phyloP scores from a whole-genome alignment of 2,329 filamentous ascomycete genomes.

The Cordyceps javanica region DNA sequence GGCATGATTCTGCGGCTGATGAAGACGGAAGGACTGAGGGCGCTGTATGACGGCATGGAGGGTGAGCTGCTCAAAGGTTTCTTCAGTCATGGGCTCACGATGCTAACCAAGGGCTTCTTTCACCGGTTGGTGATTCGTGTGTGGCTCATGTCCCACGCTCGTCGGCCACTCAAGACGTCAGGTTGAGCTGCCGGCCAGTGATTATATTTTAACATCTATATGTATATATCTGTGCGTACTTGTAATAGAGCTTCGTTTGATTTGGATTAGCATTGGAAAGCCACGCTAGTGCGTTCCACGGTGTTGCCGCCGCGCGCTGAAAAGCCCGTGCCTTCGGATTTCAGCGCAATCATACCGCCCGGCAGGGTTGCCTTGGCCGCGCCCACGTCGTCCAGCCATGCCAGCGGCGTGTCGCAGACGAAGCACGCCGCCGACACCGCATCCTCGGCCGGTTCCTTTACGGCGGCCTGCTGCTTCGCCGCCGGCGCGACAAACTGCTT shows the following conservation, averaged over 20 bases:
- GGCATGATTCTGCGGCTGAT: slow-evolving; percentile 53
- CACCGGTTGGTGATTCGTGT: slow-evolving; percentile 65
- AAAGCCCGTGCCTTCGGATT: slow-evolving; percentile 86
- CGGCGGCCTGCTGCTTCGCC: slow-evolving; percentile 34
- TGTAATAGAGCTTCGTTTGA: not conserved
- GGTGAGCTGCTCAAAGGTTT: slow-evolving; percentile 79
- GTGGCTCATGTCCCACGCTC: slow-evolving; percentile 51
- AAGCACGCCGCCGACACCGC: slow-evolving; percentile 58
- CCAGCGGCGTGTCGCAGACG: slow-evolving; percentile 79
- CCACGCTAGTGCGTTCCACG: slow-evolving; percentile 71
- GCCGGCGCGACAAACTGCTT: slow-evolving; percentile 71
- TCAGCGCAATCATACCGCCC: slow-evolving; percentile 71
- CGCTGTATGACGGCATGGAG: slow-evolving; percentile 69
- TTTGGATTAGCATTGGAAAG: slow-evolving; percentile 65
- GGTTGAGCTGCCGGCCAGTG: not conserved
- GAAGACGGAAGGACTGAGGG: slow-evolving; percentile 58
- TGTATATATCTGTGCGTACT: not conserved
- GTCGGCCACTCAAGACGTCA: slow-evolving; percentile 18
- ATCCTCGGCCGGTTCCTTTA: slow-evolving; percentile 35
- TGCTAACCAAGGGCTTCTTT: slow-evolving; percentile 76
- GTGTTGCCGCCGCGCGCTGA: slow-evolving; percentile 79
- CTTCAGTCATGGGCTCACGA: slow-evolving; percentile 78
- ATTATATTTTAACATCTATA: not conserved
- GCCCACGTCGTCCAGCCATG: slow-evolving; percentile 38
- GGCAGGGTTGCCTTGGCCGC: slow-evolving; percentile 49